phyloP scores from a whole-genome alignment of 176 grass and related monocot species.

The Hyparrhenia diplandra region DNA sequence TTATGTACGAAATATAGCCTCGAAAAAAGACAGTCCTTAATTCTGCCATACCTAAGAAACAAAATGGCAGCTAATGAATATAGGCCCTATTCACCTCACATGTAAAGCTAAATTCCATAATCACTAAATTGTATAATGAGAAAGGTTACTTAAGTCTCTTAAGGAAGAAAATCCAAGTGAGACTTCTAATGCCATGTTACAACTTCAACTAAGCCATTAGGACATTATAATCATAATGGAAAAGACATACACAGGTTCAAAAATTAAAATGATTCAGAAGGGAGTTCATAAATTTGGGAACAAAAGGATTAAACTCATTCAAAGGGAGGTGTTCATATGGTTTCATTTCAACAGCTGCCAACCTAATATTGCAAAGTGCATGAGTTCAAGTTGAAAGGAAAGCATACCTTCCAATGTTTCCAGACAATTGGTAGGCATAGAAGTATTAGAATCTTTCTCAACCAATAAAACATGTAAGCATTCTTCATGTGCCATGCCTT shows the following conservation, averaged over 20 bases:
- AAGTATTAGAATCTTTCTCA: conserved; percentile 44
- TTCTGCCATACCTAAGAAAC: neutral
- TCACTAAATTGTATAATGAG: too few relatives aligned
- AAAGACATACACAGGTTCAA: neutral
- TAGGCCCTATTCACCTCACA: neutral
- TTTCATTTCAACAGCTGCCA: neutral
- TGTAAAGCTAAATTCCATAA: neutral
- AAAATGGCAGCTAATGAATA: neutral
- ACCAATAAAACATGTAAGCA: neutral
- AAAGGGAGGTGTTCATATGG: neutral
- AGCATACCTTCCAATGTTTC: conserved; percentile 47
- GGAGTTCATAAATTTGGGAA: neutral
- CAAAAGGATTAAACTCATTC: neutral
- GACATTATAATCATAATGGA: neutral
- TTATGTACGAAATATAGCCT: neutral
- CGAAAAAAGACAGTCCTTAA: neutral
- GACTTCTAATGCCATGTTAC: neutral
- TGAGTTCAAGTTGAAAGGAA: conserved; percentile 1
- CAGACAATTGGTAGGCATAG: conserved; percentile 34
- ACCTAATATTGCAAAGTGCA: neutral
- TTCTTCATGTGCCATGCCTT: too few relatives aligned
- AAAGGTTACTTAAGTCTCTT: neutral
- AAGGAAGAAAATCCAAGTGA: neutral
- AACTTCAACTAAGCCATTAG: neutral
- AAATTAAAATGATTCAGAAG: neutral